Evolutionary conservation across 2,329 filamentous ascomycete species (phyloP).

Genomic region (Microascus cirrosus): DNA sequence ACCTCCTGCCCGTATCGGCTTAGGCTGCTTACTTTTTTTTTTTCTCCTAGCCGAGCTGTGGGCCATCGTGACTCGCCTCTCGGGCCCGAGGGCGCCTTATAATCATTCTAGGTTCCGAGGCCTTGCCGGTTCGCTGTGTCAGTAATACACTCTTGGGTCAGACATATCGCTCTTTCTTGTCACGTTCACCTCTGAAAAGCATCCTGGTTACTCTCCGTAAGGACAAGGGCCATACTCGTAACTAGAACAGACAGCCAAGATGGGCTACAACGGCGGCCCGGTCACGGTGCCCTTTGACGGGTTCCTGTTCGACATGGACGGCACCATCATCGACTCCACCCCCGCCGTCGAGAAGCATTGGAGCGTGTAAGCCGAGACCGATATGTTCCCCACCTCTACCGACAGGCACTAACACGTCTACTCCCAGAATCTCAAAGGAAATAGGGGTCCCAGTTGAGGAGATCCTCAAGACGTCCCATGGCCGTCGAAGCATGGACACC

Average conservation of each 20-base stretch:
- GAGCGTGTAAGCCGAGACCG: conserved; percentile 42
- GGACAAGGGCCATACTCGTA: not conserved
- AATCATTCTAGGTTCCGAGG: not conserved
- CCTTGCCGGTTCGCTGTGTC: not conserved
- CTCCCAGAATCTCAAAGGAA: conserved; percentile 59
- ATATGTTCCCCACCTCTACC: not conserved
- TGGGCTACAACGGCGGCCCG: conserved; percentile 27
- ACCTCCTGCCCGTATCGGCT: not conserved
- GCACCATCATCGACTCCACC: conserved; percentile 75
- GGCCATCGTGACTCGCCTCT: not conserved
- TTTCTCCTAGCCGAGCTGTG: not conserved
- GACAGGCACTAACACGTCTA: not conserved
- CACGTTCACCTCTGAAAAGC: not conserved
- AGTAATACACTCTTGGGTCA: not conserved
- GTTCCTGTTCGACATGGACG: conserved; percentile 67
- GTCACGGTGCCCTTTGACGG: conserved; percentile 38
- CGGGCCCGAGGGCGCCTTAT: not conserved
- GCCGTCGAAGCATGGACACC: conserved; percentile 78
- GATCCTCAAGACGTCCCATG: conserved; percentile 86
- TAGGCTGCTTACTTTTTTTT: not conserved
- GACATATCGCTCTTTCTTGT: not conserved
- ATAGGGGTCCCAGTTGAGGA: conserved; percentile 74
- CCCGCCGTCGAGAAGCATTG: conserved; percentile 68
- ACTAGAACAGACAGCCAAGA: not conserved
- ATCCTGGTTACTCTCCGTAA: not conserved